Evolutionary conservation across 148 eudicot genomes (phyloP).

Genomic region (Fallopia convolvulus): DNA sequence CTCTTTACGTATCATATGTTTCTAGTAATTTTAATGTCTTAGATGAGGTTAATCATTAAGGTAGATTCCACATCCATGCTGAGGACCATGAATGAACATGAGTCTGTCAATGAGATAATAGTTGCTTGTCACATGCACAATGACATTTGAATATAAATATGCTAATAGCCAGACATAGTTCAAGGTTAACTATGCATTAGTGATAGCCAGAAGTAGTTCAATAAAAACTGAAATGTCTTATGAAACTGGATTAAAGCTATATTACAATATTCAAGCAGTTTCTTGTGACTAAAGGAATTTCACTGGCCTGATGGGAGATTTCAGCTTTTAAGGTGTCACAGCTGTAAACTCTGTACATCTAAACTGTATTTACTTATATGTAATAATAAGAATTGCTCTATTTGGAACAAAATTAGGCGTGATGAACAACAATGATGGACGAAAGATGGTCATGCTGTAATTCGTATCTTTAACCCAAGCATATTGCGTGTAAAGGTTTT

Average conservation of each 20-base stretch:
- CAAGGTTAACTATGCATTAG: neutral
- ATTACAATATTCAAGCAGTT: neutral
- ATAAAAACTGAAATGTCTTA: neutral
- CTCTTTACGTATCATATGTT: neutral
- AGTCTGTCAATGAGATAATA: neutral
- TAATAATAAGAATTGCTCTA: neutral
- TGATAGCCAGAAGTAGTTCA: neutral
- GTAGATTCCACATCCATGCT: neutral
- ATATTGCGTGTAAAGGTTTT: neutral
- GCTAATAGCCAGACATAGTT: neutral
- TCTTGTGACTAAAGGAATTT: neutral
- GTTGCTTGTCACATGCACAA: neutral
- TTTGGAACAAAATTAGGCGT: neutral
- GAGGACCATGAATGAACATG: neutral
- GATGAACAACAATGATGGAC: neutral
- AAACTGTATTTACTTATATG: neutral
- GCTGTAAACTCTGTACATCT: neutral
- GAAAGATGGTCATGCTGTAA: neutral
- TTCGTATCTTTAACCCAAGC: neutral
- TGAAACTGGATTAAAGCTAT: neutral
- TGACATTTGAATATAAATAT: neutral
- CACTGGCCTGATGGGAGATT: neutral
- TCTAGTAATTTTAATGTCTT: neutral
- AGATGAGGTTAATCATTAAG: neutral
- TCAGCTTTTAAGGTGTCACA: neutral